These are phyloP conservation scores for Phytopythium cucurbitacearum DNA, from an alignment of 352 stramenopile genomes.

Conservation along the genomic window DNA sequence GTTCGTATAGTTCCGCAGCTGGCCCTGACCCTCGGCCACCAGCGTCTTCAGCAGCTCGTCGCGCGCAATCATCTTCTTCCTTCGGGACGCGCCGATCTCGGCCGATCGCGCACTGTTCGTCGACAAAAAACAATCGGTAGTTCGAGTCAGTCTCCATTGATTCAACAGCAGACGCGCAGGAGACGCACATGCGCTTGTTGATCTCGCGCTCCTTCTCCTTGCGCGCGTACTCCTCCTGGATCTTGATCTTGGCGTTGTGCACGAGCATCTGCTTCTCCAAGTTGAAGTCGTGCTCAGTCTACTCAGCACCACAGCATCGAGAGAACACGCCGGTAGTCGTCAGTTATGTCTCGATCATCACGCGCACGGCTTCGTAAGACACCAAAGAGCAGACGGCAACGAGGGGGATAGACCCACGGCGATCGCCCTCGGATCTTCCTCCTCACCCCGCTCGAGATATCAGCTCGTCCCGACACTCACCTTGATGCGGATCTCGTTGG, in stretches of 20 bases:
- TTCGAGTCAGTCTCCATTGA: too few relatives aligned
- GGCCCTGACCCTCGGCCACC: constrained; percentile 56
- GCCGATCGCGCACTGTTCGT: constrained; percentile 74
- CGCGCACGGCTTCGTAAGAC: too few relatives aligned
- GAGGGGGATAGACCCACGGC: too few relatives aligned
- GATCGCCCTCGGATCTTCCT: too few relatives aligned
- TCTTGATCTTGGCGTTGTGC: constrained; percentile 97
- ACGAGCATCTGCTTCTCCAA: constrained; percentile 98
- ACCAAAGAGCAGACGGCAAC: too few relatives aligned
- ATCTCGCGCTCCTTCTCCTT: constrained; percentile 98
- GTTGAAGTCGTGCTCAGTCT: constrained; percentile 99
- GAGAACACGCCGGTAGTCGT: background rate
- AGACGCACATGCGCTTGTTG: constrained; percentile 86
- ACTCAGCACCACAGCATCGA: constrained; percentile 10
- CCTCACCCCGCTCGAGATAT: background rate
- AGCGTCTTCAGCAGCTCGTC: constrained; percentile 89
- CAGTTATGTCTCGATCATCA: background rate
- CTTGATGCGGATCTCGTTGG: constrained; percentile 98
- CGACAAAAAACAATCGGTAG: too few relatives aligned
- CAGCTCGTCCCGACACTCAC: constrained; percentile 22
- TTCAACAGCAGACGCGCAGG: background rate
- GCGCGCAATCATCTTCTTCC: constrained; percentile 96
- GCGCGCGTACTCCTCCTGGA: constrained; percentile 96
- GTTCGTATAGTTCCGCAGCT: constrained; percentile 45
- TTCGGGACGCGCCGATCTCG: constrained; percentile 92